Evolutionary conservation across 2,329 filamentous ascomycete species (phyloP).

Genomic region (Colletotrichum karsti): DNA sequence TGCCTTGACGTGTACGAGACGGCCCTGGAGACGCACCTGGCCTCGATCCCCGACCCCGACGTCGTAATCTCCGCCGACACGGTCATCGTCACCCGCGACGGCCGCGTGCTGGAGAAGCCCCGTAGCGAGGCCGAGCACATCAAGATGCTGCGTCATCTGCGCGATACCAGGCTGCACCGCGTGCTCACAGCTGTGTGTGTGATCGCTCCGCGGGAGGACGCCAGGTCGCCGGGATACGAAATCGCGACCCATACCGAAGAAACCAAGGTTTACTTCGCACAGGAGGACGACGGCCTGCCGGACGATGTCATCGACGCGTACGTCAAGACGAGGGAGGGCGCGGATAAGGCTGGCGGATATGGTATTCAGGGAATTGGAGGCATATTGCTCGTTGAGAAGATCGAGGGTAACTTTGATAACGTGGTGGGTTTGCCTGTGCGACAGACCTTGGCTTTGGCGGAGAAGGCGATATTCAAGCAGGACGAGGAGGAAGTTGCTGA

Average conservation of each 20-base stretch:
- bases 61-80: constrained; percentile 93
- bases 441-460: constrained; percentile 80
- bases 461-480: constrained; percentile 84
- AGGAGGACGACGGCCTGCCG: constrained; percentile 61
- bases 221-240: constrained; percentile 85
- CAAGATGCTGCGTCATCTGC: constrained; percentile 81
- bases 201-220: constrained; percentile 84
- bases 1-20: constrained; percentile 74
- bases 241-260: constrained; percentile 86
- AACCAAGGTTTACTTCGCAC: constrained; percentile 88
- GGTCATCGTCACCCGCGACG: constrained; percentile 79
- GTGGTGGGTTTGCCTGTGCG: constrained; percentile 90
- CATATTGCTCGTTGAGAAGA: constrained; percentile 85
- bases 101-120: constrained; percentile 91
- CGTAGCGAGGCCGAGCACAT: constrained; percentile 82
- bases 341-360: constrained; percentile 96
- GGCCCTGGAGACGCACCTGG: constrained; percentile 51
- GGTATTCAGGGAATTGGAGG: constrained; percentile 90
- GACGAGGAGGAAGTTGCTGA: constrained; percentile 67
- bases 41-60: constrained; percentile 71
- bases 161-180: constrained; percentile 80
- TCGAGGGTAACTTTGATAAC: constrained; percentile 93
- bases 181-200: constrained; percentile 87
- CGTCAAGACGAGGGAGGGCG: constrained; percentile 87
- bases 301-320: constrained; percentile 87